phyloP scores from a whole-genome alignment of 1,284 basidiomycete species.

The Athelia sp. region DNA sequence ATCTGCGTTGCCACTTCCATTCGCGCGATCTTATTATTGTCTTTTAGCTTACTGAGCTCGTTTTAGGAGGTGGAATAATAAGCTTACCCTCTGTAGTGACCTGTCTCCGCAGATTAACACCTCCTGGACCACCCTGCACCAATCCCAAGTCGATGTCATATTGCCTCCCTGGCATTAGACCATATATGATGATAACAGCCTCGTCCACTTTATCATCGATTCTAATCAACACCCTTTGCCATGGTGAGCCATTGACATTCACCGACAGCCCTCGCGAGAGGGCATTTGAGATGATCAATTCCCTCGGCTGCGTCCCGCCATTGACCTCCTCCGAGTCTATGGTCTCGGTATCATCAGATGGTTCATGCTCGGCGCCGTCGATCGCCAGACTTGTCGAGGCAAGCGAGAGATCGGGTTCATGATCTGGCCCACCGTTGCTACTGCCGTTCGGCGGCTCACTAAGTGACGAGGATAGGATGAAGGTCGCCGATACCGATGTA shows the following conservation, averaged over 20 bases:
- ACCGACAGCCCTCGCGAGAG: conserved; percentile 70
- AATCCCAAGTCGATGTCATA: conserved; percentile 77
- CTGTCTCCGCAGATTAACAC: conserved; percentile 42
- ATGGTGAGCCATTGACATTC: conserved; percentile 69
- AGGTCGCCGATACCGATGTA: conserved; percentile 76
- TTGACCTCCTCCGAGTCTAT: conserved; percentile 21
- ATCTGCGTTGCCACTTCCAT: background rate
- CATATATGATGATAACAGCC: conserved; percentile 76
- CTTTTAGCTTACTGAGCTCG: background rate
- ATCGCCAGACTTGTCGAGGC: conserved; percentile 37
- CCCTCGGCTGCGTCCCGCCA: conserved; percentile 18
- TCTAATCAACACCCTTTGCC: conserved; percentile 72
- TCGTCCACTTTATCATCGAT: conserved; percentile 74
- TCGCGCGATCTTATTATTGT: conserved; percentile 2
- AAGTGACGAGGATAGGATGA: conserved; percentile 59
- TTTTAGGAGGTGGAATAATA: conserved; percentile 8
- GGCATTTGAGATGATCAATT: conserved; percentile 55
- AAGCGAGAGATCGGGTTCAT: conserved; percentile 29
- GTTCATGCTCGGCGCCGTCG: conserved; percentile 38
- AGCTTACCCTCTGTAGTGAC: conserved; percentile 56
- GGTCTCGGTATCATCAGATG: conserved; percentile 22
- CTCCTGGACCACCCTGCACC: conserved; percentile 52
- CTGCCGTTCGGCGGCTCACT: background rate
- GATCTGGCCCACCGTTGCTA: conserved; percentile 28
- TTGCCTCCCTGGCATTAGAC: conserved; percentile 72